Evolutionary conservation across 257 asterid genomes (phyloP), one percentile per base, ranked within the genome.

Genomic region (Solanum sparsipilum): DNA sequence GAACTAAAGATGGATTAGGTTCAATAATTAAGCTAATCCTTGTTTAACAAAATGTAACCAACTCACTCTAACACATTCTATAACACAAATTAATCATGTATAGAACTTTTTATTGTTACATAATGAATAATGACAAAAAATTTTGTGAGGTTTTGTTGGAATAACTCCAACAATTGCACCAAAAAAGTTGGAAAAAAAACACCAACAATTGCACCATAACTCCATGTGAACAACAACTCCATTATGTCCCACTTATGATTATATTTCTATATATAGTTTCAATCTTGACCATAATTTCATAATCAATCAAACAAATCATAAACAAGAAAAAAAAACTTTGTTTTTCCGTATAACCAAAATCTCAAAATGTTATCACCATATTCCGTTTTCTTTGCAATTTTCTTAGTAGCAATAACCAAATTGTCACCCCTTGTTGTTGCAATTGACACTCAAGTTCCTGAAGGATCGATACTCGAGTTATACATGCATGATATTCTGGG

Each of bases 401-500:
- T 93, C 13, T 60, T 93, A 25, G 92, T 92, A 86, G 91, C 93
- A 68, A 86, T 89, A 29, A 36, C 92, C 3, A 67, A 48, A 35
- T 72, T 89, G 23, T 84, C 87, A 38, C 85, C 86, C 13, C 34
- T 68, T 11, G 90, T 82, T 11, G 15, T 85, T 2, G 92, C 95
- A 1, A 78, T 87, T 46, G 85, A 81, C 13, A 90, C 84, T 81
- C 91, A 91, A 10, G 65, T 90, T 4, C 89, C 87, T 0, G 90
- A 32, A 38, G 85, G 41, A 27, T 92, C 93, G 9, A 88, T 93
- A 46, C 87, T 96, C 5, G 98, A 96, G 90, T 87, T 96, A 25
- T 95, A 90, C 95, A 93, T 95, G 96, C 99, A 96, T 86, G 98
- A 95, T 87, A 94, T 96, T 84, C 95, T 96, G 1, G 98, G 99